Conservation (phyloP, 768 basidiomycete genomes). For the Pleurotus tuber-regium region DNA sequence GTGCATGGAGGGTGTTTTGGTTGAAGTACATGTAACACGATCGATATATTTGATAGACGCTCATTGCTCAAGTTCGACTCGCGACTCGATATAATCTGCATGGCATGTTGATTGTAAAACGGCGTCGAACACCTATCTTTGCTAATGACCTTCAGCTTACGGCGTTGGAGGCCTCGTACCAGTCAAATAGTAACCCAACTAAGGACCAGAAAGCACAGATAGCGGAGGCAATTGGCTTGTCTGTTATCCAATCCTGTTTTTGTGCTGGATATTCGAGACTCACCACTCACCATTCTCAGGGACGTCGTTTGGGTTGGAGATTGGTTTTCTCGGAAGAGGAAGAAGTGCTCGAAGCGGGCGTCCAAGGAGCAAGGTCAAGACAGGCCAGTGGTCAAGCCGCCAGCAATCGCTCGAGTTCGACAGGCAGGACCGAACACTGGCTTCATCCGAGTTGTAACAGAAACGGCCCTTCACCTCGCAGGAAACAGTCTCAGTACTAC, state of each 20-base stretch:
- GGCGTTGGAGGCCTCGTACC: neutral
- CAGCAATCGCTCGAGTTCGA: neutral
- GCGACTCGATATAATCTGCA: neutral
- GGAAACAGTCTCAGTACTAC: too few relatives aligned
- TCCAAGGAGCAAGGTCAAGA: neutral
- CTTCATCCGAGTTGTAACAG: neutral
- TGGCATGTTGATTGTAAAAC: neutral
- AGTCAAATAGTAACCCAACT: neutral
- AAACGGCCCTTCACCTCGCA: neutral
- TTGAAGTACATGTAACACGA: too few relatives aligned
- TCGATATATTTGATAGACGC: too few relatives aligned
- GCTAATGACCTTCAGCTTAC: neutral
- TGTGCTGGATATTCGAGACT: neutral
- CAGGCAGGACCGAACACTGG: neutral
- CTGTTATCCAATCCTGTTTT: neutral
- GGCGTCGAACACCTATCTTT: neutral
- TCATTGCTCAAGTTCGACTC: too few relatives aligned
- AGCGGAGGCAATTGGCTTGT: neutral
- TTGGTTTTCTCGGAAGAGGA: conserved; percentile 5
- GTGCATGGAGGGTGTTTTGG: too few relatives aligned
- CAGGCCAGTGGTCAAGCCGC: too few relatives aligned
- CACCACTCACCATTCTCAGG: neutral
- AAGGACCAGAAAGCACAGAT: neutral
- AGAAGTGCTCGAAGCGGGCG: neutral
- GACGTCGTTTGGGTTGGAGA: neutral